A percentile compares a stretch with the other conserved stretches of the same genome.
Evolutionary conservation across 2,329 filamentous ascomycete genomes (phyloP).

Genomic region (Penicillium sp.): DNA sequence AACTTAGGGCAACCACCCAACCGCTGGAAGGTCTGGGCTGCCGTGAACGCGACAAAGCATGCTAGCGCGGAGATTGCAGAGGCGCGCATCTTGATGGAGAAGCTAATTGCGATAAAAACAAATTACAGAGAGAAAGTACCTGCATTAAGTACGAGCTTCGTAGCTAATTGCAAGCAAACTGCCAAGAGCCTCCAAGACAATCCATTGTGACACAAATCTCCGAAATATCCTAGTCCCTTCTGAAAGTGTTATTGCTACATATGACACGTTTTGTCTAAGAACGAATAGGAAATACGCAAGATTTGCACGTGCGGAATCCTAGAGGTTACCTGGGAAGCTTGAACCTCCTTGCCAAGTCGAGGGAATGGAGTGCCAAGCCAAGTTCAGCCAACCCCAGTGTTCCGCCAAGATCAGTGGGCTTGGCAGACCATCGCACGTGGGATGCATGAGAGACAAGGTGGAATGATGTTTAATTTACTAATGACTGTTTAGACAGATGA

Average conservation of each 20-base stretch:
- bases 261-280: too few relatives aligned
- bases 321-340: slow-evolving; percentile 5
- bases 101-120: not conserved
- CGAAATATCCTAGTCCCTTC: not conserved
- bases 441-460: not conserved
- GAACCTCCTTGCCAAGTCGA: slow-evolving; percentile 10
- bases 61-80: slow-evolving; percentile 22
- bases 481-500: too few relatives aligned
- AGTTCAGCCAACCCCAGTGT: not conserved
- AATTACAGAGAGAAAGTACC: not conserved
- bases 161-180: not conserved
- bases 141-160: slow-evolving; percentile 1
- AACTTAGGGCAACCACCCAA: slow-evolving; percentile 56
- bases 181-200: not conserved
- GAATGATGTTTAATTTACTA: not conserved
- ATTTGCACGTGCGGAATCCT: slow-evolving; percentile 9
- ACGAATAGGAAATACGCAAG: not conserved
- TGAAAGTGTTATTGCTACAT: not conserved
- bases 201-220: not conserved
- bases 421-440: slow-evolving; percentile 2
- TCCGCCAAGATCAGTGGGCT: not conserved
- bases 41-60: slow-evolving; percentile 25
- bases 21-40: slow-evolving; percentile 56
- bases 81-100: slow-evolving; percentile 25
- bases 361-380: slow-evolving; percentile 4